phyloP scores from a whole-genome alignment of 331 rosid genomes.

The Quercus tomentella region DNA sequence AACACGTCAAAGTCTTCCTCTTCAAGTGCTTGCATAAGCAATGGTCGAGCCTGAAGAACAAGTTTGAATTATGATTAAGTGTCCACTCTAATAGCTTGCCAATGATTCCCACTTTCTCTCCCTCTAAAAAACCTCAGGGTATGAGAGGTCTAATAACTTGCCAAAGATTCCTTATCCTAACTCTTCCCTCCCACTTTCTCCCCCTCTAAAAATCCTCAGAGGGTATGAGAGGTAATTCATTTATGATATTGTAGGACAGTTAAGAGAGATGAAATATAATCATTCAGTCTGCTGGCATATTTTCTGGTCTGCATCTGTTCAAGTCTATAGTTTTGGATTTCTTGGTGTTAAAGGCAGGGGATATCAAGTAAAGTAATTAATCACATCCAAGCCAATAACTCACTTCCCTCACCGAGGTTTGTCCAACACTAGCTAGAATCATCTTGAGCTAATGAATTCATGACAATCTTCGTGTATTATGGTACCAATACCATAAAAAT shows the following conservation, averaged over 20 bases:
- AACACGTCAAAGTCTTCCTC: slow-evolving; percentile 49
- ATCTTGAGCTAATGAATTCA: too few relatives aligned
- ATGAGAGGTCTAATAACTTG: neutral
- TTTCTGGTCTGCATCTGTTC: neutral
- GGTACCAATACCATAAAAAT: too few relatives aligned
- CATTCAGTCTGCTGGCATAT: neutral
- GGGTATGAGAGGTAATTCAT: neutral
- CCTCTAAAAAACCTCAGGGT: neutral
- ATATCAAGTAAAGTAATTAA: neutral
- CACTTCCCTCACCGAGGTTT: too few relatives aligned
- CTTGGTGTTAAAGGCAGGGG: neutral
- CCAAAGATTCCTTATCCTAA: neutral
- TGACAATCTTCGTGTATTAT: too few relatives aligned
- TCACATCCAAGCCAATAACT: neutral
- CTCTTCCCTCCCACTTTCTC: neutral
- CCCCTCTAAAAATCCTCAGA: neutral
- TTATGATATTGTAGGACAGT: neutral
- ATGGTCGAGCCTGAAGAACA: slow-evolving; percentile 73
- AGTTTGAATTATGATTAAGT: slow-evolving; percentile 1
- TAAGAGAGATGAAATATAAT: neutral
- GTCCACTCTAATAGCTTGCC: neutral
- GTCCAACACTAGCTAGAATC: too few relatives aligned
- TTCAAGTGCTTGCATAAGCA: slow-evolving; percentile 62
- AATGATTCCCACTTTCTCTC: neutral
- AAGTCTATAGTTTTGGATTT: neutral